Base-by-base conservation (phyloP, 163 green algal species). In the Scenedesmus sp. region DNA sequence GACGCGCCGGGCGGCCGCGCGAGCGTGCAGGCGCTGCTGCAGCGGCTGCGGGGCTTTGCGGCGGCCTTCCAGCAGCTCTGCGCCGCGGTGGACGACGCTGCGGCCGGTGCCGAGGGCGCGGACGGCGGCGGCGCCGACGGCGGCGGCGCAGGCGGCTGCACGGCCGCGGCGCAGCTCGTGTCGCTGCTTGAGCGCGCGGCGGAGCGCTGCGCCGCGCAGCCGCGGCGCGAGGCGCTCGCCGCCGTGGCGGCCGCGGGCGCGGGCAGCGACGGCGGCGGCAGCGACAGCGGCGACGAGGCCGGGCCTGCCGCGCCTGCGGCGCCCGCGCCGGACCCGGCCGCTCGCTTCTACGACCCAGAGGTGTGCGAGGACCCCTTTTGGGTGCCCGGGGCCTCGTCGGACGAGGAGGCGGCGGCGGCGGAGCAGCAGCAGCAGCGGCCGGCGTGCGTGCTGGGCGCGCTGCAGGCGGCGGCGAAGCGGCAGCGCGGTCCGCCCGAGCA, bases 291-390 rank as follows among this genome's bases (percentile, higher is more conserved):
- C 39, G 10, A 10, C 39, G n/a, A n/a, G n/a, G 31, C 28, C 44
- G 45, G 17, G 33, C 26, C 36, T 54, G 62, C 62, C 53, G 62
- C 62, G 34, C 39, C 34, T 22, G 53, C 10, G 53, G 53, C 31
- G 34, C 10, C 14, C 33, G 62, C 5, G 24, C 39, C 14, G 47
- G 51, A 65, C 47, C 22, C 54, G 34, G 36, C 33, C 33, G 28
- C 69, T 4, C 31, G 69, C 18, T 77, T 77, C 15, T 45, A 67
- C 31, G 69, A 77, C 26, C 69, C 69, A 18, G 69, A 77, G 4
- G 69, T 77, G 29, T 28, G 58, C 56, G 69, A 77, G 69, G 69
- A 77, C 26, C 69, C 66, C n/a, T 53, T 53, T 17, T 56, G 36
- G 47, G 44, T 26, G 39, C 56, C 26, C 17, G 0, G 34, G 62